Conservation (phyloP, 2,329 filamentous ascomycete species). For the Aureobasidium sp. region DNA sequence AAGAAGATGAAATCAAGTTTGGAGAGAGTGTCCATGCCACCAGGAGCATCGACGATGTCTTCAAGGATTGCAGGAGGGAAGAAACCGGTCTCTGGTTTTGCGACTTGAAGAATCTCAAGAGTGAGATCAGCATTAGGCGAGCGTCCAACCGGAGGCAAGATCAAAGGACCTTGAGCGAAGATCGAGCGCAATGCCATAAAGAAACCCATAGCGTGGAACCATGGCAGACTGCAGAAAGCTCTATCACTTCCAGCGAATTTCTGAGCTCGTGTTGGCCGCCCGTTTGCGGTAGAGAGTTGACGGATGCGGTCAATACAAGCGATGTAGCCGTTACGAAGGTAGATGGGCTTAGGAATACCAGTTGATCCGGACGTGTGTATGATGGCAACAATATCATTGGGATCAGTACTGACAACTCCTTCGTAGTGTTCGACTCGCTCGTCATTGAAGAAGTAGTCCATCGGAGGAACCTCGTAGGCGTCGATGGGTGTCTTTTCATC, state of each 20-base stretch:
- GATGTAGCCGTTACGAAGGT: slow-evolving; percentile 30
- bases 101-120: slow-evolving; percentile 20
- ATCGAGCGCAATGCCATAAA: slow-evolving; percentile 18
- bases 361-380: slow-evolving; percentile 41
- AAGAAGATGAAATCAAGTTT: slow-evolving; percentile 18
- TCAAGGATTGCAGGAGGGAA: slow-evolving; percentile 19
- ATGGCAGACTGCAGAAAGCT: slow-evolving; percentile 24
- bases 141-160: slow-evolving; percentile 13
- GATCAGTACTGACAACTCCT: slow-evolving; percentile 30
- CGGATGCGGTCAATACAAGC: slow-evolving; percentile 34
- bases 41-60: slow-evolving; percentile 16
- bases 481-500: slow-evolving; percentile 12
- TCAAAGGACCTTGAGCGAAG: slow-evolving; percentile 14
- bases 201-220: slow-evolving; percentile 21
- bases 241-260: slow-evolving; percentile 9
- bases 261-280: slow-evolving; percentile 23
- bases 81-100: slow-evolving; percentile 18
- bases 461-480: slow-evolving; percentile 14
- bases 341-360: slow-evolving; percentile 38
- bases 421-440: slow-evolving; percentile 23
- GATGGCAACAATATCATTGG: slow-evolving; percentile 32
- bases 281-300: slow-evolving; percentile 30
- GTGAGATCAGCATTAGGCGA: slow-evolving; percentile 19
- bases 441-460: slow-evolving; percentile 16
- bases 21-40: slow-evolving; percentile 17